Evolutionary conservation across 441 rosid genomes (phyloP), one percentile per base, ranked within the genome.

Genomic region (Raphanus hybrid): DNA sequence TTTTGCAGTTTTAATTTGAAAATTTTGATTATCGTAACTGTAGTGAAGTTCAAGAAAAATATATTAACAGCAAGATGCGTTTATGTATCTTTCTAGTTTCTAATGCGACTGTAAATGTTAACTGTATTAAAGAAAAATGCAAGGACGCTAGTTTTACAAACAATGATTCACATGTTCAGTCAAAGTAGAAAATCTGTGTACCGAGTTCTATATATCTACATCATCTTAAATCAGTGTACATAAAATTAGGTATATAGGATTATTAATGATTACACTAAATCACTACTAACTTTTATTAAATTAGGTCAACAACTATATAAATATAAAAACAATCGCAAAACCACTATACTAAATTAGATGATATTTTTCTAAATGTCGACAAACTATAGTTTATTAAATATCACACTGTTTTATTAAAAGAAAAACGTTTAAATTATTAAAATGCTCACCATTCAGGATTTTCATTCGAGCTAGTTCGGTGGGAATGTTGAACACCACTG

Each of bases 211-310:
- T 37, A 16, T 7, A 64, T 65, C 20, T 65, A 65, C 62, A 18
- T 77, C 27, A 70, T 76, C 52, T 55, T 12, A 9, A 12, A 41
- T 18, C 66, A 0, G 66, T 60, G 75, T 64, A 70, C 80, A 70
- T 8, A 64, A 55, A 70, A 54, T 75, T 68, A 70, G 32, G 75
- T 77, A 64, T 32, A 9, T 18, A 8, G 14, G 27, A 69, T 11
- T 60, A 27, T 54, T 32, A 18, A 43, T 66, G 11, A 45, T n/a
- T 26, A 67, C 70, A 14, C 39, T 45, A 67, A 45, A 45, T 45
- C 4, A 67, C 65, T 61, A 12, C 29, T 60, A 67, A 64, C 57
- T 48, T 67, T 57, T 3, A 16, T 54, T 54, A 54, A 7, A 15
- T 15, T 54, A 54, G 59, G 59, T 54, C 59, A 54, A 54, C 59